Evolutionary conservation across 176 grass and related monocot genomes (phyloP).

Genomic region (Juncus effusus): DNA sequence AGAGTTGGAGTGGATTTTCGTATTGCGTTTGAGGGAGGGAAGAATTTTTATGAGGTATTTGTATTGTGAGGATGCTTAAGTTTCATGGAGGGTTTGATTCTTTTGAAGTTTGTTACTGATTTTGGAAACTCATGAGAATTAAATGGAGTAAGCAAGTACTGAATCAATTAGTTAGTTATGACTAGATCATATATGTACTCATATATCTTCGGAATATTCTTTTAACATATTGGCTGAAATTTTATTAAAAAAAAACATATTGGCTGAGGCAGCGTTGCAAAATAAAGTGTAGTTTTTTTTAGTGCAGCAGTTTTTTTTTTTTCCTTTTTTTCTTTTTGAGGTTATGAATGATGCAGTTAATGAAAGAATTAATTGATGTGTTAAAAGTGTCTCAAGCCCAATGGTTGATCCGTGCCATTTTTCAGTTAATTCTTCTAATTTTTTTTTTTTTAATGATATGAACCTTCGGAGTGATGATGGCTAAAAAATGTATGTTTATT

Average conservation of each 20-base stretch:
- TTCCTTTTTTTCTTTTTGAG: not conserved
- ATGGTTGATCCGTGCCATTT: not conserved
- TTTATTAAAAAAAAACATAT: too few species aligned
- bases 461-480: not conserved
- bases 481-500: constrained; percentile 7
- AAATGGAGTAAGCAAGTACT: too few species aligned
- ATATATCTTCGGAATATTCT: too few species aligned
- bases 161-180: too few species aligned
- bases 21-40: too few species aligned
- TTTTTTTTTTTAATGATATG: not conserved
- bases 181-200: too few species aligned
- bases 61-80: too few species aligned
- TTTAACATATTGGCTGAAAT: too few species aligned
- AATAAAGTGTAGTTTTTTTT: not conserved
- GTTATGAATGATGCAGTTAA: constrained; percentile 8
- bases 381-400: not conserved
- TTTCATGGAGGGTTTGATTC: not conserved
- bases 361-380: not conserved
- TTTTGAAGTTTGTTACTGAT: constrained; percentile 1
- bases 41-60: too few species aligned
- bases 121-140: not conserved
- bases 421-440: not conserved
- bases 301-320: not conserved
- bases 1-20: too few species aligned
- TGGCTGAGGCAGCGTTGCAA: too few species aligned